phyloP scores from a whole-genome alignment of 768 basidiomycete species.

The Lanmaoa rubissima region DNA sequence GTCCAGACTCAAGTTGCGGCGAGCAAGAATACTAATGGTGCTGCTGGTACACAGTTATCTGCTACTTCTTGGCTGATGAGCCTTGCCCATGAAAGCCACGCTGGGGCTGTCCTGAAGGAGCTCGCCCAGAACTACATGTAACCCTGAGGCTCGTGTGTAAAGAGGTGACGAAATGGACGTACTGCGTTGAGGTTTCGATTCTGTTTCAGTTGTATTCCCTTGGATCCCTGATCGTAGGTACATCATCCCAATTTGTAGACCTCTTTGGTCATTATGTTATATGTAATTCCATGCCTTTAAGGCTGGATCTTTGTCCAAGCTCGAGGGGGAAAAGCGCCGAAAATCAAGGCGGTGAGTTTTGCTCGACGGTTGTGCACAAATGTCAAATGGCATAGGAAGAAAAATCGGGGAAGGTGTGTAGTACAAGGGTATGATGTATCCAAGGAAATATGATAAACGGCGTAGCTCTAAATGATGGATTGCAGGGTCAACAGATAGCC shows the following conservation, averaged over 20 bases:
- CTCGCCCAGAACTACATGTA: conserved; percentile 4
- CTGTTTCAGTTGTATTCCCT: not conserved
- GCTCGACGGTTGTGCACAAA: not conserved
- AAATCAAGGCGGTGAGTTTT: not conserved
- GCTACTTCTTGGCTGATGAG: conserved; percentile 23
- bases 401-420: not conserved
- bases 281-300: not conserved
- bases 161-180: not conserved
- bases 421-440: not conserved
- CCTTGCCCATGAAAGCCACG: conserved; percentile 25
- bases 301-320: not conserved
- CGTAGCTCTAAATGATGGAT: not conserved
- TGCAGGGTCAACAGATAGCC: not conserved
- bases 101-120: conserved; percentile 24
- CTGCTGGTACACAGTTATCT: conserved; percentile 13
- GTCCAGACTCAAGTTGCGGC: conserved; percentile 14
- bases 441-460: not conserved
- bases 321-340: not conserved
- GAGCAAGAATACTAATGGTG: conserved; percentile 9
- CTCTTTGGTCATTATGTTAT: not conserved
- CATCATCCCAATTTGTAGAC: not conserved
- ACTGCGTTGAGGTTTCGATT: not conserved
- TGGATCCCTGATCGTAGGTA: not conserved
- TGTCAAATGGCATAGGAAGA: not conserved
- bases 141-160: not conserved